A percentile compares a stretch with the other conserved stretches of the same genome.
Conservation (phyloP, 1,284 basidiomycete genomes). For the Ceratobasidium sp. region DNA sequence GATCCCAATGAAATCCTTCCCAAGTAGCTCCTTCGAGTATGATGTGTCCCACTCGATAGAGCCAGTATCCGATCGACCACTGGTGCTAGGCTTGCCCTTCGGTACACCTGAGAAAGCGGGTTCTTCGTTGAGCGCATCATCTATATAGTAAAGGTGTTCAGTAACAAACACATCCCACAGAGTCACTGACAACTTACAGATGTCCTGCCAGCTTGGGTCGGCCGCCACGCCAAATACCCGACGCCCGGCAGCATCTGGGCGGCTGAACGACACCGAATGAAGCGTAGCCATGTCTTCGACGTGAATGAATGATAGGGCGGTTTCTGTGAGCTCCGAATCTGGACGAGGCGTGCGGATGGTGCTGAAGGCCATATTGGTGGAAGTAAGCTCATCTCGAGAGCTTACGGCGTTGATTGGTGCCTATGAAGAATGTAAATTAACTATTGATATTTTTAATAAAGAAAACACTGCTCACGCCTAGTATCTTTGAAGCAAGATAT, state of each 20-base stretch:
- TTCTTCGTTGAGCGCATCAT: conserved; percentile 2
- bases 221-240: not conserved
- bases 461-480: too few species aligned
- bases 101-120: conserved; percentile 33
- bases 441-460: too few species aligned
- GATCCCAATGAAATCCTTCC: not conserved
- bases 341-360: not conserved
- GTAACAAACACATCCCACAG: not conserved
- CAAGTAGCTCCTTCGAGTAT: not conserved
- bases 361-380: not conserved
- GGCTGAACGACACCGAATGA: not conserved
- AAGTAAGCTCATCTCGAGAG: not conserved
- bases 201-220: not conserved
- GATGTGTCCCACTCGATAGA: not conserved
- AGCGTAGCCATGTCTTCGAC: not conserved
- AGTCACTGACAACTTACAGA: not conserved
- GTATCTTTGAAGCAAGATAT: too few species aligned
- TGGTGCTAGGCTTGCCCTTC: conserved; percentile 27
- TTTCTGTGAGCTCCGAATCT: not conserved
- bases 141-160: not conserved
- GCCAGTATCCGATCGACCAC: not conserved
- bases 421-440: not conserved
- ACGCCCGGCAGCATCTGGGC: not conserved
- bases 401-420: not conserved
- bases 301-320: not conserved